Evolutionary conservation across 2,329 filamentous ascomycete genomes (phyloP).

Genomic region (Seiridium cupressi): DNA sequence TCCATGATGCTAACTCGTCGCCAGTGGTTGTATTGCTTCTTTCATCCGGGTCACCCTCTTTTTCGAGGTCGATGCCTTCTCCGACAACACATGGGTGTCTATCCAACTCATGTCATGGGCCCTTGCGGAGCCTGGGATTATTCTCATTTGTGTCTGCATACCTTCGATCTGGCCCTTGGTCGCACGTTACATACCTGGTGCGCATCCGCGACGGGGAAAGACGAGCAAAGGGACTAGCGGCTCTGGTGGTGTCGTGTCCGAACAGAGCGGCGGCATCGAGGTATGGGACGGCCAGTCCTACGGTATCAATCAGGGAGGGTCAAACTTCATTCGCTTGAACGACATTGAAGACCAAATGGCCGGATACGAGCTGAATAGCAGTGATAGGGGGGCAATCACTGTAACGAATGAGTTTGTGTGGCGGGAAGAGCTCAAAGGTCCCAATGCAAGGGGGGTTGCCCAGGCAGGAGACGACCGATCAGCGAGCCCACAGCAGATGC

Average conservation of each 20-base stretch:
- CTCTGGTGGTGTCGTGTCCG: neutral
- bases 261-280: neutral
- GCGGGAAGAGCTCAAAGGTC: neutral
- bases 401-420: neutral
- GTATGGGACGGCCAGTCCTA: neutral
- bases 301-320: neutral
- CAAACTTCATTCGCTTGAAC: neutral
- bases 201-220: neutral
- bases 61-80: slow-evolving; percentile 11
- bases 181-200: neutral
- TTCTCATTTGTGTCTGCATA: slow-evolving; percentile 14
- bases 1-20: neutral
- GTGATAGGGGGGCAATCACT: neutral
- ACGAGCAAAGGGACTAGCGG: neutral
- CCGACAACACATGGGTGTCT: slow-evolving; percentile 15
- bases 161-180: slow-evolving; percentile 4
- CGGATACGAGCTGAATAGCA: neutral
- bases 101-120: slow-evolving; percentile 14
- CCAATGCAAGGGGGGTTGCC: neutral
- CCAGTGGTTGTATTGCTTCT: slow-evolving; percentile 14
- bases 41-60: slow-evolving; percentile 13
- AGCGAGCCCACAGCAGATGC: neutral
- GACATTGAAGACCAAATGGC: neutral
- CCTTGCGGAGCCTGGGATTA: slow-evolving; percentile 13
- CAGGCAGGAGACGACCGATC: neutral